Percentiles rank a stretch among this genome's conserved stretches.
These are phyloP conservation scores for Chloromonas sp. DNA, from an alignment of 163 green algal genomes.

Conservation along the genomic window DNA sequence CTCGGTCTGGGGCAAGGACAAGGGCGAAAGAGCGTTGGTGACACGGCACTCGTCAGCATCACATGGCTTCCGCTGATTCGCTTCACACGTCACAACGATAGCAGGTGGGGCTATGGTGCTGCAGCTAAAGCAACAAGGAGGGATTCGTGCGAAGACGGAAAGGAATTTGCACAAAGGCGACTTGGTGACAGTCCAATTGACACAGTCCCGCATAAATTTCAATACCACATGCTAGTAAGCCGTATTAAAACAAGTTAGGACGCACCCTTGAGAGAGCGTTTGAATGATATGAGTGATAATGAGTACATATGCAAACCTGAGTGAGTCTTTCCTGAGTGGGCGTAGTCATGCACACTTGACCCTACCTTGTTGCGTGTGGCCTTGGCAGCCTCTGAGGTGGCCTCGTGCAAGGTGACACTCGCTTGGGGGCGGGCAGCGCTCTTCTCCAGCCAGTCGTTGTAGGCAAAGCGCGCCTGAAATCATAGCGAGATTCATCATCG, in stretches of 20 bases:
- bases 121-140: not conserved
- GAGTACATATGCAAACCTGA: not conserved
- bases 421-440: slow-evolving; percentile 16
- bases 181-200: too few species aligned
- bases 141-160: too few species aligned
- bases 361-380: not conserved
- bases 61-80: not conserved
- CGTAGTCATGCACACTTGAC: not conserved
- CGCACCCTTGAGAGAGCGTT: not conserved
- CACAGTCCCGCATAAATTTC: not conserved
- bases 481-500: not conserved
- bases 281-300: not conserved
- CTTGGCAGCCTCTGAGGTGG: slow-evolving; percentile 15
- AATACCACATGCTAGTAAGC: not conserved
- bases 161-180: too few species aligned
- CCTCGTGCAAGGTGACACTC: slow-evolving; percentile 29
- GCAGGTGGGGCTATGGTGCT: not conserved
- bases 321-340: not conserved
- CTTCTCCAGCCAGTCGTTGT: slow-evolving; percentile 36
- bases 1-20: slow-evolving; percentile 13
- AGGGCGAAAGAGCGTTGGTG: not conserved
- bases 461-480: slow-evolving; percentile 21
- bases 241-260: not conserved
- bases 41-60: not conserved
- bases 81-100: not conserved